phyloP scores from a whole-genome alignment of 345 rosid genomes.

The Rubroshorea leprosula region DNA sequence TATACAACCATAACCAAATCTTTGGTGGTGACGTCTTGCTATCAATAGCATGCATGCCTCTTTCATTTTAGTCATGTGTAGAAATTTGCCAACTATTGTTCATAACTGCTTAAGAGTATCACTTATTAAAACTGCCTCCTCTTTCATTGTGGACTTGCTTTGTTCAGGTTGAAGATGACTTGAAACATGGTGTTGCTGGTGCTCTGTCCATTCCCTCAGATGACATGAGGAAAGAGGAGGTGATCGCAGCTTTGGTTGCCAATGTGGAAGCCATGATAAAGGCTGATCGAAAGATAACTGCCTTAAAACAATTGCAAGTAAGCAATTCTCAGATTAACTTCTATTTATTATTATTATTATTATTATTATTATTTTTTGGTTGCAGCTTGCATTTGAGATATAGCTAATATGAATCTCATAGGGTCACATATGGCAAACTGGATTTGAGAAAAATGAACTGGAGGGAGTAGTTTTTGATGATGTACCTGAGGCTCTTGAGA shows the following conservation, averaged over 20 bases:
- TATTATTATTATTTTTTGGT: too few relatives aligned
- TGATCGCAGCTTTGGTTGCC: constrained; percentile 76
- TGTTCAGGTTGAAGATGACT: constrained; percentile 68
- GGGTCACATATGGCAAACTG: constrained; percentile 99
- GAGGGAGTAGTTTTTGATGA: constrained; percentile 79
- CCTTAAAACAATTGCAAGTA: constrained; percentile 94
- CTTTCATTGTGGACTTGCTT: constrained; percentile 2
- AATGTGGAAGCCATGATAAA: constrained; percentile 88
- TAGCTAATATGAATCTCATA: constrained; percentile 24
- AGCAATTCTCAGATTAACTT: constrained; percentile 13
- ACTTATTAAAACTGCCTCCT: constrained; percentile 47
- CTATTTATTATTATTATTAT: too few relatives aligned
- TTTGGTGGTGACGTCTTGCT: too few relatives aligned
- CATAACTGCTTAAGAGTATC: too few relatives aligned
- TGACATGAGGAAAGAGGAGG: constrained; percentile 74
- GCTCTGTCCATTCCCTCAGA: constrained; percentile 62
- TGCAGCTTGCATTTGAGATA: neutral
- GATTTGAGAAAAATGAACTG: constrained; percentile 66
- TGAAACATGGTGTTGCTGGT: constrained; percentile 58
- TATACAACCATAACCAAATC: too few relatives aligned
- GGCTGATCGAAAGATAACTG: constrained; percentile 92
- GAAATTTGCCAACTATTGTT: too few relatives aligned
- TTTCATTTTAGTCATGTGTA: too few relatives aligned
- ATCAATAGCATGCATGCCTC: too few relatives aligned
- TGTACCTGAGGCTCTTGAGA: constrained; percentile 73